Base-by-base conservation (phyloP, 2,329 filamentous ascomycete genomes). In the Fusarium pseudograminearum region DNA sequence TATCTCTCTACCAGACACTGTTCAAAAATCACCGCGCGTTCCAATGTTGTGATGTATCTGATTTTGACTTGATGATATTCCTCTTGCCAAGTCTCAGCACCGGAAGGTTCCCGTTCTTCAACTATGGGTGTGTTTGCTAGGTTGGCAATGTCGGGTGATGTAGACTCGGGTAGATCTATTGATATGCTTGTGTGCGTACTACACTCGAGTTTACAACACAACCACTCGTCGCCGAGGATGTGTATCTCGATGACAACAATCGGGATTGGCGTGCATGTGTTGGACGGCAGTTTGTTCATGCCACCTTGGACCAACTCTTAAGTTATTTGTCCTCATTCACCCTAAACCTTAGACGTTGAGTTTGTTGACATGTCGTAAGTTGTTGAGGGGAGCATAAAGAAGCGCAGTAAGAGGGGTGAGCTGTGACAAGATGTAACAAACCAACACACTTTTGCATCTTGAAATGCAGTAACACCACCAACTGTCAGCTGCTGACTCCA, bases 401-500 rank as follows among this genome's bases (percentile, higher is more conserved):
- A n/a, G 24, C 15, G 18, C 10, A 44, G 20, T 44, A 44, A 22
- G 36, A 40, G n/a, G 36, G 36, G n/a, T 22, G 36, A 40, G 11
- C n/a, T 22, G 36, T 22, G 12, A 40, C 36, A 40, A 22, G 12
- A 20, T 40, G n/a, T 20, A 22, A 22, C 36, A 40, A 40, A 40
- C 36, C 36, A 46, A n/a, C 16, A 42, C 22, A 46, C 30, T 40
- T 42, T 20, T 28, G 18, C 22, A 31, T 41, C 24, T 44, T 28
- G 26, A 20, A 53, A 16, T 45, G 31, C n/a, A 15, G 46, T 61
- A 48, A 54, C 42, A 41, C 38, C 31, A 48, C 47, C 61, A 61
- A 61, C 41, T 62, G 34, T 40, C 50, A 47, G 56, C 44, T 51
- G 61, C 42, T 30, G 50, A 22, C 12, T 11, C 20, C 54, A 61